Evolutionary conservation across 2,329 filamentous ascomycete genomes (phyloP), one percentile per base, ranked within the genome.

Genomic region (Basipetospora chlamydospora): DNA sequence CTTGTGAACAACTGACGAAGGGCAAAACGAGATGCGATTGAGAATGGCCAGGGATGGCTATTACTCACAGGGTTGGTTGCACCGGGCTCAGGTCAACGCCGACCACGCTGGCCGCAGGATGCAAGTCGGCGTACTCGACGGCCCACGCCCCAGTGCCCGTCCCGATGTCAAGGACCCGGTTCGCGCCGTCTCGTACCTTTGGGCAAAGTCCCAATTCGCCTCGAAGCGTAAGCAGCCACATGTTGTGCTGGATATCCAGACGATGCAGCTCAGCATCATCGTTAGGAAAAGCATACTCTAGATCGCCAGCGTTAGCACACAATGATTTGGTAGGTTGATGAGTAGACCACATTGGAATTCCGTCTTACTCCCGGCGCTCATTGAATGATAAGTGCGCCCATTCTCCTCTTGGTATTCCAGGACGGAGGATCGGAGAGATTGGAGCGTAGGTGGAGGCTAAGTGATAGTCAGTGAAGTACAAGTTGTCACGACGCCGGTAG

Each of bases 11-110:
- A 2, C 15, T 16, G n/a, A 4, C 28, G 13, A 8, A 6, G 6
- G n/a, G n/a, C 6, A 17, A 15, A 17, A 17, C 22, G n/a, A n/a
- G n/a, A n/a, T n/a, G n/a, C n/a, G n/a, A n/a, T n/a, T n/a, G n/a
- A n/a, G n/a, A n/a, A n/a, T n/a, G n/a, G n/a, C n/a, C n/a, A n/a
- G n/a, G n/a, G n/a, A 25, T 12, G 6, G n/a, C 9, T 5, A 6
- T 9, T 8, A 38, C 50, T 12, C 41, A 57, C 54, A 56, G 54
- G 0, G 38, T 39, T 1, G 59, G 56, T 20, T 62, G 59, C 3
- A 63, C 61, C 0, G 60, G 60, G 22, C 56, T 59, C 15, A 63
- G 46, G 42, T 63, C 60, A 4, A 60, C 54, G 3, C 60, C 60
- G 3, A 58, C 46, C 15, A 61, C 47, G 41, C 53, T 35, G 16